Evolutionary conservation across 345 rosid species (phyloP), one percentile per base, ranked within the genome.

Genomic region (Dipteronia dyeriana): DNA sequence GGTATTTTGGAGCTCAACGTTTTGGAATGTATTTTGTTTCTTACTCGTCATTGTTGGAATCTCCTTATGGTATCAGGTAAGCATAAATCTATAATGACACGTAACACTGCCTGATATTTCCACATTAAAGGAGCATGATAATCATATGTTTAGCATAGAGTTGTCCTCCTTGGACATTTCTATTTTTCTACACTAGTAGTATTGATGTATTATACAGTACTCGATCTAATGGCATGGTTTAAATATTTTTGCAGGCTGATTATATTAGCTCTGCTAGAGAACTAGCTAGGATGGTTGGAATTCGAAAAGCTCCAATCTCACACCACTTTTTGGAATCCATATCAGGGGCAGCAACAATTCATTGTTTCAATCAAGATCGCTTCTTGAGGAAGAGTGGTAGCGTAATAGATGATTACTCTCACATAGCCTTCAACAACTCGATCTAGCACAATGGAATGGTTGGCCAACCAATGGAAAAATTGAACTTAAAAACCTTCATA

Each of bases 261-360:
- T 95, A 95, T 86, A 91, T 90, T 76, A 80, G 92, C 49, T 82
- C 94, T 11, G 97, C 99, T 10, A 87, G 99, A 78, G 98, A 95
- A 84, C 84, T 95, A 23, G 97, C 97, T 19, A 88, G 98, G 85
- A 85, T 95, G 93, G 81, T 91, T 80, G 97, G 96, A 62, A 85
- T 84, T 69, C 84, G 85, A 77, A 93, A 94, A 81, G 91, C 97
- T 49, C 95, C 98, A 51, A 77, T 95, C 69, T 83, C 91, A 76
- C 95, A 95, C 64, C 96, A 92, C 75, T 95, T 92, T 81, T 91
- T 95, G 3, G 99, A 95, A 84, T 85, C 98, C 5, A 87, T 91
- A 26, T 20, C 90, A 9, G 98, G 98, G 26, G 94, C 86, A 8
- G 85, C 89, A 75, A 88, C 95, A 7, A 85, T 93, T 78, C 90